Evolutionary conservation across 2,329 filamentous ascomycete genomes (phyloP), one percentile per base, ranked within the genome.

Genomic region (Beauveria scarabaeidicola): DNA sequence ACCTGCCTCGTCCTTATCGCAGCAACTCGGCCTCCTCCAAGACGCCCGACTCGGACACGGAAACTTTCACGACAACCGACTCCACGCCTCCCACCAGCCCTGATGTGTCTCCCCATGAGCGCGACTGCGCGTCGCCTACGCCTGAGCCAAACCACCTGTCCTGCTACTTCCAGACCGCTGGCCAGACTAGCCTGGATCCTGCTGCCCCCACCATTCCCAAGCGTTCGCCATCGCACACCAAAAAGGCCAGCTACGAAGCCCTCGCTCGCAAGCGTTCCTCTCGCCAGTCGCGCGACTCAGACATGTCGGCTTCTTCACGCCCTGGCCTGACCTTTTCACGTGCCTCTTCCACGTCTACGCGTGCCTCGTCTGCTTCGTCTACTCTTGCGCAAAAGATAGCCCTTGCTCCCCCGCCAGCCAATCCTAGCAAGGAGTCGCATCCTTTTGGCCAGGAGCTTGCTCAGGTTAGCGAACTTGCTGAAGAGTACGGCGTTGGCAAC

Each of bases 401-500:
- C 52, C 63, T 69, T 38, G 51, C 29, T 52, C 52, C 51, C 51
- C 32, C 59, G 46, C 32, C 52, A 43, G 17, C 27, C 60, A 48
- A 32, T 46, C 50, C 62, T 50, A 53, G 62, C 64, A 73, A 75
- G 69, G 72, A 77, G 29, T 66, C 74, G 50, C 84, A 94, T 71
- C 93, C 93, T 0, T 97, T 97, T 68, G 90, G 90, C 57, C 86
- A 88, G 54, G 94, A 99, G 74, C 78, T 97, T 57, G 91, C 90
- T 60, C 89, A 97, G 74, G 90, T 97, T 25, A 91, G 91, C 57
- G 94, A 97, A 74, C 82, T 97, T 17, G 93, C 88, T 0, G 94
- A 97, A 74, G 92, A 97, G 73, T 93, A 91, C 66, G 85, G 85
- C 46, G 79, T 85, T 32, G 80, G 81, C 63, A 80, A 84, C 41